Evolutionary conservation across 345 rosid species (phyloP), one percentile per base, ranked within the genome.

Genomic region (Ailanthus altissimus): DNA sequence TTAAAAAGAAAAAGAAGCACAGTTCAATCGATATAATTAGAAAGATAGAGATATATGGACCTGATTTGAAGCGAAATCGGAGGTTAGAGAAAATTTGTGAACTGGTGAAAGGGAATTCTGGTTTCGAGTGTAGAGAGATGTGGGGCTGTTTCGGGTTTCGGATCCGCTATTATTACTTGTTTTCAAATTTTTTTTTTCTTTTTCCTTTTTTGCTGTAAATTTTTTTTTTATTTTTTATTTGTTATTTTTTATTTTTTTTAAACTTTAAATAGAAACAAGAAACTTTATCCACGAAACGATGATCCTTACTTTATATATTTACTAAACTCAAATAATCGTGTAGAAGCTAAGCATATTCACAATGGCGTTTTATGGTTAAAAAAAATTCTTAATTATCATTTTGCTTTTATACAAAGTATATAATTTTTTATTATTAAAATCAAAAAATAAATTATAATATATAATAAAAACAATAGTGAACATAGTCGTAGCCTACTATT

Each of bases 91-190:
- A 21, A 11, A 60, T 32, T 20, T 47, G 21, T 61, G 36, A 28
- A 20, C 45, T 12, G 69, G 58, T 20, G 46, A 59, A 23, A 59
- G 18, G 4, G 9, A 28, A 46, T 32, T 61, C 46, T 5, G 6
- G 68, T 46, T n/a, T 6, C 68, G 25, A 61, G 14, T 16, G 14
- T 2, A 40, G 64, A 40, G 58, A 69, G 32, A 5, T 60, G 42
- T 59, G 28, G 57, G 68, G 28, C 68, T 20, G 54, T 28, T 61
- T 47, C 68, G 68, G 66, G 69, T 73, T 58, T 43, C 75, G 42
- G 43, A 25, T 58, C 67, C 67, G 60, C 53, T 73, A 28, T 73
- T 46, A 59, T 59, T 46, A 23, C 45, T 3, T 13, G n/a, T n/a
- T n/a, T n/a, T n/a, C n/a, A n/a, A n/a, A 6, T 18, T 20, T 51